These are phyloP conservation scores for Golubevia pallescens DNA, from an alignment of 1,284 basidiomycete species.

Conservation along the genomic window DNA sequence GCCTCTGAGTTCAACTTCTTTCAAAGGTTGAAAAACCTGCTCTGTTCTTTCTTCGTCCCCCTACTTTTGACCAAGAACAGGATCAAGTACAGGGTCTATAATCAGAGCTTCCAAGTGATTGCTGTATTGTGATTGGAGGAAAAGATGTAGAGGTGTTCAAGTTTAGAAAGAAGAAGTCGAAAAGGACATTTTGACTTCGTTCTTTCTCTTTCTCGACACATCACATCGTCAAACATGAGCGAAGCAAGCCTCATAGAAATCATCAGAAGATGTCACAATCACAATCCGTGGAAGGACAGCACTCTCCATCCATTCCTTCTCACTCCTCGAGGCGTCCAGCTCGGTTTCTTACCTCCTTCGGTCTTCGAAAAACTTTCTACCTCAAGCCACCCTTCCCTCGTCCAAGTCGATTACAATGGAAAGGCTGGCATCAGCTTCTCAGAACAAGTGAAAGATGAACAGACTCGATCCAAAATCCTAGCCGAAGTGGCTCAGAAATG, in stretches of 20 bases:
- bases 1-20: too few species aligned
- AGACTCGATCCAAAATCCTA: conserved; percentile 13
- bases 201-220: too few species aligned
- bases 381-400: neutral
- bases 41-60: too few species aligned
- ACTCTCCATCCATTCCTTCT: conserved; percentile 34
- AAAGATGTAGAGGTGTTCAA: too few species aligned
- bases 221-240: neutral
- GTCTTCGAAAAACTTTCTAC: conserved; percentile 30
- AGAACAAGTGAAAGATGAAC: neutral
- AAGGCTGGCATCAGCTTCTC: neutral
- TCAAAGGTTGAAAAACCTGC: too few species aligned
- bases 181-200: too few species aligned
- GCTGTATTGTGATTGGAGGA: too few species aligned
- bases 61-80: too few species aligned
- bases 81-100: too few species aligned
- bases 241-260: conserved; percentile 30
- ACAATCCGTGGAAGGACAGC: conserved; percentile 47
- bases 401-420: neutral
- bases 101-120: too few species aligned
- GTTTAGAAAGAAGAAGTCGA: too few species aligned
- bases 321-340: conserved; percentile 24
- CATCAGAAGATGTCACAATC: conserved; percentile 45
- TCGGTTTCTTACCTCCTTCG: conserved; percentile 35
- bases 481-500: conserved; percentile 28